phyloP scores from a whole-genome alignment of 1,284 basidiomycete genomes.

The Anthracocystis panici-leucophaei region DNA sequence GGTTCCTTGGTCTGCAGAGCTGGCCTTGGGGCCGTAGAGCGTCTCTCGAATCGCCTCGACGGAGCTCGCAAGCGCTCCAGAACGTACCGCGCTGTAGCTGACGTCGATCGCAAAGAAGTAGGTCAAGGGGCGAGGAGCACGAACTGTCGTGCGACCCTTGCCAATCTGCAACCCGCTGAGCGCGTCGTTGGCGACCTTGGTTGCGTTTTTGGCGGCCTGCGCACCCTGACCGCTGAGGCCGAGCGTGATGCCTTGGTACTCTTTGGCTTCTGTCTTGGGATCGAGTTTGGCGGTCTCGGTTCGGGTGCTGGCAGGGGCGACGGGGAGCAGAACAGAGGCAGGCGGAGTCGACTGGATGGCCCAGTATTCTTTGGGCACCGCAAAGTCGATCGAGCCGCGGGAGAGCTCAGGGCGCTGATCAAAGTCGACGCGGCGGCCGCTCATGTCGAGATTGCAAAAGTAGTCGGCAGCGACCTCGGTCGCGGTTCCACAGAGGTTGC shows the following conservation, averaged over 20 bases:
- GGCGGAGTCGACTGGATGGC: conserved; percentile 73
- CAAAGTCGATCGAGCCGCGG: conserved; percentile 92
- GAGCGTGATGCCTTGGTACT: conserved; percentile 63
- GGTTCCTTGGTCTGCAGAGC: conserved; percentile 28
- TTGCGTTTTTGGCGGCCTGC: conserved; percentile 63
- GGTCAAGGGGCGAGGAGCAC: conserved; percentile 74
- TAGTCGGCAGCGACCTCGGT: conserved; percentile 80
- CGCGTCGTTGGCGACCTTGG: conserved; percentile 65
- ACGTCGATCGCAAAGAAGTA: conserved; percentile 93
- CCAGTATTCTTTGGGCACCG: conserved; percentile 88
- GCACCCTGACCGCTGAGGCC: conserved; percentile 60
- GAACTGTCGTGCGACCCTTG: conserved; percentile 65
- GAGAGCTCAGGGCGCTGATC: conserved; percentile 85
- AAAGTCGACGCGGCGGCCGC: conserved; percentile 85
- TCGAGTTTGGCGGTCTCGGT: conserved; percentile 60
- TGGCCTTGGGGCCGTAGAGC: conserved; percentile 74
- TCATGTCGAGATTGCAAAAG: conserved; percentile 86
- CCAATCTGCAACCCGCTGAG: conserved; percentile 59
- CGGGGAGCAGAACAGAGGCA: conserved; percentile 54
- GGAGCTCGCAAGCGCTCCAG: conserved; percentile 80
- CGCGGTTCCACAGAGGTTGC: conserved; percentile 87
- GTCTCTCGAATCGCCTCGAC: conserved; percentile 78
- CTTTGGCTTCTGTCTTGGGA: conserved; percentile 47
- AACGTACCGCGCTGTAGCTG: conserved; percentile 78
- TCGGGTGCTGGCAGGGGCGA: conserved; percentile 57